phyloP scores from a whole-genome alignment of 139 green algal genomes.

The Closterium sp. region DNA sequence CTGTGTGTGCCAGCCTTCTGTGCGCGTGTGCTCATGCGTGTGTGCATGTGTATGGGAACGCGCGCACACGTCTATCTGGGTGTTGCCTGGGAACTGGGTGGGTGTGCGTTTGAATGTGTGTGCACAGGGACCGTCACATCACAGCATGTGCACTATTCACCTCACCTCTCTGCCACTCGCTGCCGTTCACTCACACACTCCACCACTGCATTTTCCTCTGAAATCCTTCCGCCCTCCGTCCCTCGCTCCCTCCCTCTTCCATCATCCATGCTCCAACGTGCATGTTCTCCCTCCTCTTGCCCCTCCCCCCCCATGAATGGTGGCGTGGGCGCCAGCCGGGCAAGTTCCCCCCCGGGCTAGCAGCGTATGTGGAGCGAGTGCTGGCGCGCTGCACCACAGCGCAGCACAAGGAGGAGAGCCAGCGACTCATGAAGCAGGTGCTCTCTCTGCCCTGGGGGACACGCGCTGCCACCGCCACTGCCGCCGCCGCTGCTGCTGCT shows the following conservation, averaged over 20 bases:
- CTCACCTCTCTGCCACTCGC: not conserved
- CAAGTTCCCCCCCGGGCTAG: not conserved
- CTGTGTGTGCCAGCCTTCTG: not conserved
- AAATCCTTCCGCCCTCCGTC: not conserved
- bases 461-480: not conserved
- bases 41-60: not conserved
- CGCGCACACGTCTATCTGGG: not conserved
- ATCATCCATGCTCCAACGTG: no score
- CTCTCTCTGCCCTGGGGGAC: not conserved
- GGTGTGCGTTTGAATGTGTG: not conserved
- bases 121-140: not conserved
- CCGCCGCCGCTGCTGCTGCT: not conserved
- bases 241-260: not conserved
- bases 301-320: not conserved
- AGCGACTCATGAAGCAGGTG: not conserved
- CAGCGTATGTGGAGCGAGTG: conserved; percentile 1
- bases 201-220: not conserved
- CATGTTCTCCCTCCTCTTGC: not conserved
- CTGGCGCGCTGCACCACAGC: not conserved
- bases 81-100: no score
- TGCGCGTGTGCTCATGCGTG: not conserved
- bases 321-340: no score
- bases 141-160: not conserved
- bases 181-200: not conserved
- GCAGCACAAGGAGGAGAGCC: not conserved